Evolutionary conservation across 495 filamentous ascomycete species (phyloP).

Genomic region (Opeltia flavorubescens): DNA sequence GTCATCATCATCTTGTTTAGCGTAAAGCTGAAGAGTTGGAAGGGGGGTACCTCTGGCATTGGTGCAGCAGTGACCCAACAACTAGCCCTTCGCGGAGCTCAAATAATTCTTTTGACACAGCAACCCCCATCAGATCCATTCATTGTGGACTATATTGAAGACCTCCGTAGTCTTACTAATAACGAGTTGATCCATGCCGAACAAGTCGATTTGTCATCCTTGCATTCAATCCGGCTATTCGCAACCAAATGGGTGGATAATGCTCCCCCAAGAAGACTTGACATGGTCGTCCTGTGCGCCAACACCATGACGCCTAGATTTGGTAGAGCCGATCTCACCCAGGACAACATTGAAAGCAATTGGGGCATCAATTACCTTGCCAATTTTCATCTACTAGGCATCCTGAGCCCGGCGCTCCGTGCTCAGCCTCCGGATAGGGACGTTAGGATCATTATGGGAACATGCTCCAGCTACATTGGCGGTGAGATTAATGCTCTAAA

Average conservation of each 20-base stretch:
- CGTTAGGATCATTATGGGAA: conserved; percentile 73
- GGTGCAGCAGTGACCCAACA: conserved; percentile 59
- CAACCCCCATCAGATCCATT: conserved; percentile 71
- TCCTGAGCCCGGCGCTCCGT: conserved; percentile 72
- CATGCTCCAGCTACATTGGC: conserved; percentile 73
- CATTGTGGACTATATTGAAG: conserved; percentile 80
- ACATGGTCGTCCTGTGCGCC: conserved; percentile 83
- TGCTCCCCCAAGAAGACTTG: conserved; percentile 74
- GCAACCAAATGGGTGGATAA: conserved; percentile 99
- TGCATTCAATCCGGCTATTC: conserved; percentile 80
- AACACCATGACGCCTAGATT: conserved; percentile 56
- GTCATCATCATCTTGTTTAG: background rate
- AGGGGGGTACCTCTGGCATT: conserved; percentile 91
- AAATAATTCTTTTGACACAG: conserved; percentile 80
- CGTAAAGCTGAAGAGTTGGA: background rate
- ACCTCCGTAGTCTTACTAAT: conserved; percentile 61
- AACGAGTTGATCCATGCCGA: conserved; percentile 93
- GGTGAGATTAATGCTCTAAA: conserved; percentile 38
- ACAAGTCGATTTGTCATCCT: conserved; percentile 73
- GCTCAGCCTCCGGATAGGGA: conserved; percentile 90
- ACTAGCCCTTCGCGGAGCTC: conserved; percentile 73
- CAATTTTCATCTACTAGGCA: conserved; percentile 87
- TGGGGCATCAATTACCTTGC: conserved; percentile 94
- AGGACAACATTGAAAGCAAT: conserved; percentile 71
- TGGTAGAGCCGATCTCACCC: conserved; percentile 36